Conservation (phyloP, 2,329 filamentous ascomycete species). For the Tetracladium maxilliforme region DNA sequence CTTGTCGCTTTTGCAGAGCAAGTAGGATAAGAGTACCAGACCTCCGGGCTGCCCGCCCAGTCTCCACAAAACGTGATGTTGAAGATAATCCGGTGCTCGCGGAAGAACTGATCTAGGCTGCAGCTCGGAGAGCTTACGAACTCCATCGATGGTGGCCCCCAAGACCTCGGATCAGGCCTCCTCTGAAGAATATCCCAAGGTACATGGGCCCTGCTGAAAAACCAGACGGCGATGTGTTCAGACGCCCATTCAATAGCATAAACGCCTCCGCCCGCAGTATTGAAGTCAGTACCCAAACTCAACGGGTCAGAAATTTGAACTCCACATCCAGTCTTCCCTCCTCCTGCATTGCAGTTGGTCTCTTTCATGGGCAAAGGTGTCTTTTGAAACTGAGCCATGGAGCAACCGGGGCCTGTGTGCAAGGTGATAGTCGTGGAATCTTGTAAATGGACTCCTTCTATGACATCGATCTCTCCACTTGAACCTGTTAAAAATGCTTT, state of each 20-base stretch:
- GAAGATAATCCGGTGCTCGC: constrained; percentile 61
- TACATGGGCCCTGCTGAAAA: constrained; percentile 26
- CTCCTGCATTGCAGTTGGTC: constrained; percentile 23
- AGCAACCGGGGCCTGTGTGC: constrained; percentile 28
- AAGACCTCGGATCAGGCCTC: constrained; percentile 25
- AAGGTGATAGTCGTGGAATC: constrained; percentile 27
- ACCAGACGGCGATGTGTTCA: constrained; percentile 32
- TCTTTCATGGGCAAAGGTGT: constrained; percentile 29
- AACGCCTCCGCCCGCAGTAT: constrained; percentile 28
- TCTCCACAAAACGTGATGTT: constrained; percentile 77
- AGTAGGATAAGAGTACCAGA: too few species aligned
- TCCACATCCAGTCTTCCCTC: constrained; percentile 20
- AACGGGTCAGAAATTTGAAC: constrained; percentile 19
- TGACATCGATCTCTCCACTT: constrained; percentile 32
- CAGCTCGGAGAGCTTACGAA: constrained; percentile 37
- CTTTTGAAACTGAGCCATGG: constrained; percentile 12
- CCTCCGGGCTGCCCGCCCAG: constrained; percentile 72
- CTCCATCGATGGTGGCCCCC: constrained; percentile 27
- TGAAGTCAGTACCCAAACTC: constrained; percentile 38
- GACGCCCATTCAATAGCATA: constrained; percentile 31
- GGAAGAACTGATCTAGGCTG: constrained; percentile 56
- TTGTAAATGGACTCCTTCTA: constrained; percentile 32
- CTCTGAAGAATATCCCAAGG: constrained; percentile 26
- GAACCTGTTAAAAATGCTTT: constrained; percentile 20
- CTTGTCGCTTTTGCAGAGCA: constrained; percentile 46